Conservation (phyloP, 2,329 filamentous ascomycete species). For the Simplicillium aogashimaense region DNA sequence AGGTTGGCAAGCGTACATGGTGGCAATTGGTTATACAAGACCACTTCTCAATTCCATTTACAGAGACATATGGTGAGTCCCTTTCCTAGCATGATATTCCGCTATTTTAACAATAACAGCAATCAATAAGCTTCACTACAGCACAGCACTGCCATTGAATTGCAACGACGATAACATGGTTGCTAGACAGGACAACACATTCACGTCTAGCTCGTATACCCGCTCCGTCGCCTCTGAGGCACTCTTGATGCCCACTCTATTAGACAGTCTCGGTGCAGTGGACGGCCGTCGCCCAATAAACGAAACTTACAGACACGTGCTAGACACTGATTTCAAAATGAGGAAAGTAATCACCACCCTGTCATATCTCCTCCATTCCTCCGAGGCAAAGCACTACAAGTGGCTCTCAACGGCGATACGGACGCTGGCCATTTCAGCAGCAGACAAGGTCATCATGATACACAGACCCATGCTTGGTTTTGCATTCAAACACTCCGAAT, state of each 20-base stretch:
- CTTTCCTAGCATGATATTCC: neutral
- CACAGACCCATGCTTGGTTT: slow-evolving; percentile 24
- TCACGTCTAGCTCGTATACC: slow-evolving; percentile 13
- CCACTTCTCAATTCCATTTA: slow-evolving; percentile 23
- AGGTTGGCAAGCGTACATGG: slow-evolving; percentile 24
- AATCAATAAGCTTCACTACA: slow-evolving; percentile 22
- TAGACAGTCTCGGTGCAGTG: slow-evolving; percentile 19
- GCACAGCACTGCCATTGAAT: slow-evolving; percentile 19
- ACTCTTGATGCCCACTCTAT: slow-evolving; percentile 17
- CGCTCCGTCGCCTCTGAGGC: slow-evolving; percentile 18
- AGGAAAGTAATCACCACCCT: neutral
- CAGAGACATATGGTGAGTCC: slow-evolving; percentile 20
- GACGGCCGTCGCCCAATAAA: too few relatives aligned
- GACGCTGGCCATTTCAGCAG: slow-evolving; percentile 25
- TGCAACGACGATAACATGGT: slow-evolving; percentile 17
- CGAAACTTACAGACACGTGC: too few relatives aligned
- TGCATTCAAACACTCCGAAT: slow-evolving; percentile 17
- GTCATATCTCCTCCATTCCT: neutral
- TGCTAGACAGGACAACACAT: slow-evolving; percentile 2
- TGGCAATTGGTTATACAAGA: slow-evolving; percentile 26
- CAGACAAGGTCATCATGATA: slow-evolving; percentile 29
- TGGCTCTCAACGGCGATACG: slow-evolving; percentile 23
- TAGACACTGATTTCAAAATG: slow-evolving; percentile 12
- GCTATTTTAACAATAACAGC: neutral
- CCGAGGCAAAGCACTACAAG: neutral